Base-by-base conservation (phyloP, 768 basidiomycete species). In the Boletus rubropictus region DNA sequence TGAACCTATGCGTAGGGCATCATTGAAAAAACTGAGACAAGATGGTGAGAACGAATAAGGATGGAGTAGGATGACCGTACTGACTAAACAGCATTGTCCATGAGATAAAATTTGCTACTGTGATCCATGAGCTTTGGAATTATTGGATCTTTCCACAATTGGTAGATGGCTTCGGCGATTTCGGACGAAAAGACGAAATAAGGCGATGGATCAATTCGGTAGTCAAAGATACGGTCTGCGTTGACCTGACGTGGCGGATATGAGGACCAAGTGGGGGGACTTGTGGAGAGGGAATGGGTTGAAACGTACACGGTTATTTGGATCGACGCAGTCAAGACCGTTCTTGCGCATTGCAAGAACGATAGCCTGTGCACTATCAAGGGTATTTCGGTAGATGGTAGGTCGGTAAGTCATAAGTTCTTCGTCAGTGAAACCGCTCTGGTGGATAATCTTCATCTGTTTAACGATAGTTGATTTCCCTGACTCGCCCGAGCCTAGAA, bases 391-490 rank as follows among this genome's bases (percentile, higher is more conserved):
- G 69, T 86, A 91, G 39, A 98, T 82, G 25, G 84, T 83, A 0
- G 82, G 78, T 17, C 86, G 75, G 71, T 81, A 95, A 3, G 80
- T 75, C 50, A 83, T 73, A 22, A 91, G 79, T 64, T 96, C 92
- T 0, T 85, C 78, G 7, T 69, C 67, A 3, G 83, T 79, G 69
- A 92, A 98, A 11, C 94, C 94, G 51, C 84, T 82, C 65, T 95
- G 89, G 65, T 98, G 89, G 40, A 97, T 93, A 48, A 97, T 94
- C 76, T 95, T 96, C 93, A 98, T 96, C 67, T 98, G 94, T 64
- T 98, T 97, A 29, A 96, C 92, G 54, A 98, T 91, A 0, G 94
- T 98, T 4, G 82, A 84, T 70, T 97, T 97, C 6, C 94, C 95
- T 1, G 87, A 89, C 72, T 95, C 92, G 58, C 94, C 91, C 12